Evolutionary conservation across 345 rosid genomes (phyloP).

Genomic region (Luvunga scandens): DNA sequence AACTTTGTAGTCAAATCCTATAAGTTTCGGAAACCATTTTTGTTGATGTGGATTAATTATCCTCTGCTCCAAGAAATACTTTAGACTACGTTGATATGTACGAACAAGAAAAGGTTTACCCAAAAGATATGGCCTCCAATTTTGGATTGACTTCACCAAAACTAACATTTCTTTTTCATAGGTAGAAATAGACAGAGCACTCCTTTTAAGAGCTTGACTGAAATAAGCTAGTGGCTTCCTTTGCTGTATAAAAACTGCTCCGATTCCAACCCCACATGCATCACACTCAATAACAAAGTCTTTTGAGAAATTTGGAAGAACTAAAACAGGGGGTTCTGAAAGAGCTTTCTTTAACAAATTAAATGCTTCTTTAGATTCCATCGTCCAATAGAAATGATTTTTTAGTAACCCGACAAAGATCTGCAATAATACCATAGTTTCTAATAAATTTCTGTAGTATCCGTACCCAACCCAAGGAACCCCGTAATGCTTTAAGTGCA

Average conservation of each 20-base stretch:
- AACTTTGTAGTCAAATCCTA: not conserved
- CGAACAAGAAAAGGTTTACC: not conserved
- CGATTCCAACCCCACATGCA: not conserved
- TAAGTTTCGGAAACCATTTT: not conserved
- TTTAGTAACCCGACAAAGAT: too few species aligned
- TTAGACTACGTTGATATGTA: not conserved
- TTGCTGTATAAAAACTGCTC: not conserved
- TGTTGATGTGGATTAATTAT: not conserved
- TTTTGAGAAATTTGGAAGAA: not conserved
- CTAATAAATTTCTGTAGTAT: too few species aligned
- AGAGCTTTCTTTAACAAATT: too few species aligned
- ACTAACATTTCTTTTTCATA: constrained; percentile 1
- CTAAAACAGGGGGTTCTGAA: too few species aligned
- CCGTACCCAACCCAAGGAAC: too few species aligned
- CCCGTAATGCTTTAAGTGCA: not conserved
- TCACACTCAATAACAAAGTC: not conserved
- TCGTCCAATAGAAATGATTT: too few species aligned
- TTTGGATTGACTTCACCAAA: not conserved
- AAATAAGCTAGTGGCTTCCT: not conserved
- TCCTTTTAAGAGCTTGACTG: not conserved
- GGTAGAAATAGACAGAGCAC: not conserved
- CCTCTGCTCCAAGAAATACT: not conserved
- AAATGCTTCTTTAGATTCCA: too few species aligned
- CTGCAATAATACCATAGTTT: too few species aligned
- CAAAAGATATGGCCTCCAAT: not conserved